Percentiles rank a stretch among this genome's conserved stretches.
phyloP scores from a whole-genome alignment of 2,329 filamentous ascomycete genomes.

The Xylariaceae sp. region DNA sequence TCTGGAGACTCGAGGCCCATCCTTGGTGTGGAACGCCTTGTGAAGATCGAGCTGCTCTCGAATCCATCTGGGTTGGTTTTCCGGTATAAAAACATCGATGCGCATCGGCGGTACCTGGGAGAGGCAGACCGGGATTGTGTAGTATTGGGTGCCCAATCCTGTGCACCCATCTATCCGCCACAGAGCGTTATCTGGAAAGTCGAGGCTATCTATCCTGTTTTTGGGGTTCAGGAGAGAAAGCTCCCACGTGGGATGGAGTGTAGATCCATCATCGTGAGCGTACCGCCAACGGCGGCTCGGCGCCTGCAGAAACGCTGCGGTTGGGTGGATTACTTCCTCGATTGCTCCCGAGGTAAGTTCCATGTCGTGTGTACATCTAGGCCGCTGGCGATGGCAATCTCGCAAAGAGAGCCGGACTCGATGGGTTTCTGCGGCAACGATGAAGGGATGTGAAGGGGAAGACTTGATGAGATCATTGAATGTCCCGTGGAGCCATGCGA shows the following conservation, averaged over 20 bases:
- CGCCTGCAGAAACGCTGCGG: slow-evolving; percentile 43
- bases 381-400: slow-evolving; percentile 7
- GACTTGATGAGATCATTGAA: too few species aligned
- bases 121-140: slow-evolving; percentile 51
- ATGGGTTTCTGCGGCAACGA: not conserved
- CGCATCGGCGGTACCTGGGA: slow-evolving; percentile 45
- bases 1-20: slow-evolving; percentile 42
- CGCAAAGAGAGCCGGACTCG: slow-evolving; percentile 1
- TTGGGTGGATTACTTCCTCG: slow-evolving; percentile 55
- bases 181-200: slow-evolving; percentile 38
- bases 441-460: not conserved
- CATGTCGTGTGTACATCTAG: slow-evolving; percentile 36
- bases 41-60: slow-evolving; percentile 47
- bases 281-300: slow-evolving; percentile 5
- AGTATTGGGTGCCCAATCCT: slow-evolving; percentile 55
- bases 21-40: slow-evolving; percentile 53
- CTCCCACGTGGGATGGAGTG: slow-evolving; percentile 36
- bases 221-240: slow-evolving; percentile 54
- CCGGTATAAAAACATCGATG: slow-evolving; percentile 56
- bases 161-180: slow-evolving; percentile 60
- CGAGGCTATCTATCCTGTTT: slow-evolving; percentile 57
- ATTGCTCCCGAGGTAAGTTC: slow-evolving; percentile 51
- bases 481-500: too few species aligned
- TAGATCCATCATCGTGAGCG: slow-evolving; percentile 2
- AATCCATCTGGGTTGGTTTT: slow-evolving; percentile 41